Percentiles rank a stretch among this genome's conserved stretches.
Conservation (phyloP, 305 asterid genomes). For the Fraxinus ornus region DNA sequence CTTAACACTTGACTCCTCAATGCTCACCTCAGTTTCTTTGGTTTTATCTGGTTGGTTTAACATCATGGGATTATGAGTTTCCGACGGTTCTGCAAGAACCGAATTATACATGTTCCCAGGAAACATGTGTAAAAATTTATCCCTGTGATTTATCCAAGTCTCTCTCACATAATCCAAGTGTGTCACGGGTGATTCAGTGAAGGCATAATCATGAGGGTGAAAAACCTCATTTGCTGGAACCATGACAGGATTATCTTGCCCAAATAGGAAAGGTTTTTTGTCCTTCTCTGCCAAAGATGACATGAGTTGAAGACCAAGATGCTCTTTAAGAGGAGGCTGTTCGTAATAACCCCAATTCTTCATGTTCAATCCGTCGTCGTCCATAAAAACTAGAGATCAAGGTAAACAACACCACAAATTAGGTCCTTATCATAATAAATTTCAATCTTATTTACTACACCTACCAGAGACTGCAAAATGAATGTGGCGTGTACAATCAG, state of each 20-base stretch:
- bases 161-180: conserved; percentile 78
- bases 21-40: conserved; percentile 38
- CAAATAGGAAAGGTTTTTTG: not conserved
- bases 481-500: not conserved
- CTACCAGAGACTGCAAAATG: conserved; percentile 13
- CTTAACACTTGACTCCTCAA: conserved; percentile 51
- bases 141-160: conserved; percentile 78
- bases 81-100: conserved; percentile 65
- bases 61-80: conserved; percentile 57
- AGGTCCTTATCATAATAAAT: conserved; percentile 10
- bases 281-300: conserved; percentile 66
- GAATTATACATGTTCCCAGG: conserved; percentile 51
- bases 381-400: conserved; percentile 49
- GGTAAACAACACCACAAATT: conserved; percentile 30
- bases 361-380: conserved; percentile 74
- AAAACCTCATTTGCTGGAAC: not conserved
- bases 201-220: conserved; percentile 57
- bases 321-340: conserved; percentile 50
- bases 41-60: conserved; percentile 54
- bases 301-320: conserved; percentile 80
- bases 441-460: not conserved
- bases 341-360: conserved; percentile 96
- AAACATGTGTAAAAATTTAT: conserved; percentile 69
- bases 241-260: not conserved
- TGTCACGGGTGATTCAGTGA: conserved; percentile 57